Percentiles rank a stretch among this genome's conserved stretches.
phyloP scores from a whole-genome alignment of 164 flowering plant species.

The Umbilicus rupestris region DNA sequence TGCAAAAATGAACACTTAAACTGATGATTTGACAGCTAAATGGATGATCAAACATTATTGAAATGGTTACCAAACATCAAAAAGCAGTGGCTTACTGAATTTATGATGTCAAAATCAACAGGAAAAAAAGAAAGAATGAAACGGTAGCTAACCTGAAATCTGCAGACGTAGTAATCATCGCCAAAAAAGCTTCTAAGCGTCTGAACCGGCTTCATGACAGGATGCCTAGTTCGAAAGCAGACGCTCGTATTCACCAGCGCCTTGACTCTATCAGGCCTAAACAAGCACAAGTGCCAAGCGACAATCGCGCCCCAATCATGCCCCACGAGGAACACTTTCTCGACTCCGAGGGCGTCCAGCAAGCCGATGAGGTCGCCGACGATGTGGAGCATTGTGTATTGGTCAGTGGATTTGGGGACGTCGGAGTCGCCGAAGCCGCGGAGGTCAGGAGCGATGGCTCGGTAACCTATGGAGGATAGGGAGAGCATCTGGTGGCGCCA shows the following conservation, averaged over 20 bases:
- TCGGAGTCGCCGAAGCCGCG: slow-evolving; percentile 77
- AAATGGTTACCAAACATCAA: too few relatives aligned
- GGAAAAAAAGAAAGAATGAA: not conserved
- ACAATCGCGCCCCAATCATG: slow-evolving; percentile 71
- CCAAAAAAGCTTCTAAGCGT: slow-evolving; percentile 32
- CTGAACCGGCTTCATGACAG: slow-evolving; percentile 25
- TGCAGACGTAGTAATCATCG: slow-evolving; percentile 55
- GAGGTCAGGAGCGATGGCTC: slow-evolving; percentile 64
- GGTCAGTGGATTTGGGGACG: slow-evolving; percentile 32
- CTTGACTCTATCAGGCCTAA: slow-evolving; percentile 51
- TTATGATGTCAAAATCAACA: not conserved
- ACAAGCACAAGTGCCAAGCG: slow-evolving; percentile 53
- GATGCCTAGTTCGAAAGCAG: slow-evolving; percentile 31
- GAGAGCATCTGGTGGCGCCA: slow-evolving; percentile 61
- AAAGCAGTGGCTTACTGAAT: too few relatives aligned
- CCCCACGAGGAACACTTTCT: slow-evolving; percentile 51
- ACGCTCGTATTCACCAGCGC: slow-evolving; percentile 55
- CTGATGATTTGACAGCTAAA: too few relatives aligned
- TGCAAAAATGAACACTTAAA: too few relatives aligned
- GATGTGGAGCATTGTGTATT: slow-evolving; percentile 45
- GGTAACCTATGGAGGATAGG: slow-evolving; percentile 44
- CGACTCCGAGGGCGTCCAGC: slow-evolving; percentile 39
- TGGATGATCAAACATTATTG: too few relatives aligned
- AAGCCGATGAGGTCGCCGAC: slow-evolving; percentile 63
- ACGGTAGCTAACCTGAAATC: slow-evolving; percentile 43